phyloP scores from a whole-genome alignment of 169 alveolate genomes.

The Cryptosporidium tyzzeri region DNA sequence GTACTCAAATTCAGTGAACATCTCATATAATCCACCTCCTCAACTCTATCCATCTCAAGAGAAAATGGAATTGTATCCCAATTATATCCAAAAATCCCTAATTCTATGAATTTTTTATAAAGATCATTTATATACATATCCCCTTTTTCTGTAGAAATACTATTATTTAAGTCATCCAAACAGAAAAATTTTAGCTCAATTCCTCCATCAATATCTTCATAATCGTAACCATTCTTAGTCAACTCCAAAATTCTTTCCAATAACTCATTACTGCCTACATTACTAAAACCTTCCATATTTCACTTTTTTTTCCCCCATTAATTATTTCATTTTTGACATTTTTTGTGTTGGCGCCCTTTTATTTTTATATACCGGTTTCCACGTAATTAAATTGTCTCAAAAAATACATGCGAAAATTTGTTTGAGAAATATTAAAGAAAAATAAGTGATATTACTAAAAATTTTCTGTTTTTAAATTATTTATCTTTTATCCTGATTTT shows the following conservation, averaged over 20 bases:
- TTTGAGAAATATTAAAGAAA: neutral
- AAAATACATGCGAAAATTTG: neutral
- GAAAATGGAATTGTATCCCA: conserved; percentile 75
- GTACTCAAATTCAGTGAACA: conserved; percentile 12
- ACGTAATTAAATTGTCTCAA: conserved; percentile 7
- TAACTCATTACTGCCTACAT: conserved; percentile 20
- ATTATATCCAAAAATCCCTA: conserved; percentile 49
- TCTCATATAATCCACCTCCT: conserved; percentile 21
- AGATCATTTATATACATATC: neutral
- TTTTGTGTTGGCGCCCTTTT: neutral
- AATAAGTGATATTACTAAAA: neutral
- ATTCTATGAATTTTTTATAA: conserved; percentile 14
- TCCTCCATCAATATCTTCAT: conserved; percentile 20
- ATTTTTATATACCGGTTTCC: neutral
- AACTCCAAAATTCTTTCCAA: conserved; percentile 39
- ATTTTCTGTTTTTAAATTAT: too few species aligned
- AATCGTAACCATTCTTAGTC: conserved; percentile 14
- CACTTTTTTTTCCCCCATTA: too few species aligned
- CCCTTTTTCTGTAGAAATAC: neutral
- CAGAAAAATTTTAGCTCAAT: conserved; percentile 26
- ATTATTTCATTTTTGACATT: conserved; percentile 3
- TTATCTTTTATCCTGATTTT: neutral
- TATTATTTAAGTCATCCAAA: neutral
- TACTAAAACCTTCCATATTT: neutral
- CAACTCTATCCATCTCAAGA: neutral